These are phyloP conservation scores for Ophiostoma montium DNA, from an alignment of 2,329 filamentous ascomycete genomes.

Conservation along the genomic window DNA sequence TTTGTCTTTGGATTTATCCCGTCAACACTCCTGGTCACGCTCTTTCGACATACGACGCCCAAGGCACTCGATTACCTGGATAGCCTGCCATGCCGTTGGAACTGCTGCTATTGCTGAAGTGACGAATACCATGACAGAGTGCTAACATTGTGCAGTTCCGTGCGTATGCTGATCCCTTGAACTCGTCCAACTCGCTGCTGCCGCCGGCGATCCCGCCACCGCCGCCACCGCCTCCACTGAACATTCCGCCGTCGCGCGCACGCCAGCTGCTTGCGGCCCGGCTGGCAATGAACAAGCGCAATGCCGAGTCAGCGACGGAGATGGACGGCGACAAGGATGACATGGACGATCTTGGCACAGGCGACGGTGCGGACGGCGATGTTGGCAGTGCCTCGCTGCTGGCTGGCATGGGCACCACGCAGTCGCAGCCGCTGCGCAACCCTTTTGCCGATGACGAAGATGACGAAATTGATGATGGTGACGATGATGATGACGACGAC, in stretches of 20 bases:
- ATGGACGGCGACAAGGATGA: conserved; percentile 27
- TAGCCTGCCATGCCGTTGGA: neutral
- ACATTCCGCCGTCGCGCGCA: conserved; percentile 74
- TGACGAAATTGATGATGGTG: conserved; percentile 33
- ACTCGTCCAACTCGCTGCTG: conserved; percentile 33
- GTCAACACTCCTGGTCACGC: neutral
- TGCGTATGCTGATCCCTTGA: conserved; percentile 42
- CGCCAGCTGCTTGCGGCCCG: conserved; percentile 82
- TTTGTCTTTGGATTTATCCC: neutral
- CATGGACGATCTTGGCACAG: neutral
- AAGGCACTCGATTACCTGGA: neutral
- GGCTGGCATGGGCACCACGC: neutral
- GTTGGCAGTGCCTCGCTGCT: conserved; percentile 3
- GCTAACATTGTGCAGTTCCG: conserved; percentile 33
- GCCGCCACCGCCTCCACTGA: conserved; percentile 56
- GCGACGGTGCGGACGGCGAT: neutral
- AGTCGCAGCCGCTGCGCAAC: conserved; percentile 26
- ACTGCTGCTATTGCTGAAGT: too few species aligned
- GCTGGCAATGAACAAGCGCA: conserved; percentile 59
- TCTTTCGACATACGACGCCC: neutral
- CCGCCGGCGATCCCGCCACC: conserved; percentile 47
- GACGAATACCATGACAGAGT: neutral
- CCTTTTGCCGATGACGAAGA: conserved; percentile 47
- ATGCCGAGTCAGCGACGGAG: conserved; percentile 29
- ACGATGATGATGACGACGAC: conserved; percentile 19